Percentiles rank a stretch among this genome's conserved stretches.
These are phyloP conservation scores for Eucalyptus marginata DNA, from an alignment of 345 rosid genomes.

Conservation along the genomic window DNA sequence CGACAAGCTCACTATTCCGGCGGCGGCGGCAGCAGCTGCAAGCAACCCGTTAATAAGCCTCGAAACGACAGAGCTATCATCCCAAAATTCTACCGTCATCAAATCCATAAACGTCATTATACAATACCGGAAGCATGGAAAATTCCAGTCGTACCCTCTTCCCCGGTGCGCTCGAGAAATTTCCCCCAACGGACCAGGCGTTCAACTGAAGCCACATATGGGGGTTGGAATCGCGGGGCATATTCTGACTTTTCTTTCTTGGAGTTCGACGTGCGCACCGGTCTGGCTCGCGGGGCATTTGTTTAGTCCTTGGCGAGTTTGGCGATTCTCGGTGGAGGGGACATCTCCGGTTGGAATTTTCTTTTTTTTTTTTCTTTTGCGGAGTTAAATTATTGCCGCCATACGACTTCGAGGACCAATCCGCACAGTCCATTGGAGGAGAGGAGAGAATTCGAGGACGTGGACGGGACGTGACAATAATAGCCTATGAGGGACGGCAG, in stretches of 20 bases:
- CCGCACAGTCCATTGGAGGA: not conserved
- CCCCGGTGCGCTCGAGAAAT: not conserved
- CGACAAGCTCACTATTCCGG: not conserved
- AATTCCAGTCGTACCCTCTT: not conserved
- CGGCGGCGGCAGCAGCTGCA: not conserved
- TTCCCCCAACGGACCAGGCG: not conserved
- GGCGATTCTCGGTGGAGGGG: too few species aligned
- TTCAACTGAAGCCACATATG: not conserved
- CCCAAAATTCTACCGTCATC: not conserved
- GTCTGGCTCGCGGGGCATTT: too few species aligned
- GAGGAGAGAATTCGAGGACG: not conserved
- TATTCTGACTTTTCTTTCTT: not conserved
- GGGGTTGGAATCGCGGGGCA: not conserved
- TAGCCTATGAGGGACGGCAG: not conserved
- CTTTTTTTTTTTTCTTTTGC: not conserved
- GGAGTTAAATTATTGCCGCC: not conserved
- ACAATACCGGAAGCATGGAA: not conserved
- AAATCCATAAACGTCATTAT: too few species aligned
- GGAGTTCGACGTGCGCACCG: too few species aligned
- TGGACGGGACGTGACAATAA: not conserved
- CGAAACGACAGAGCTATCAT: not conserved
- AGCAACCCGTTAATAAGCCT: not conserved
- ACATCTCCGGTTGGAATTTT: too few species aligned
- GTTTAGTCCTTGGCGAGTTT: not conserved
- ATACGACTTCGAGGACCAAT: not conserved